Conservation (phyloP, 2,329 filamentous ascomycete species). For the Alternaria burnsii region DNA sequence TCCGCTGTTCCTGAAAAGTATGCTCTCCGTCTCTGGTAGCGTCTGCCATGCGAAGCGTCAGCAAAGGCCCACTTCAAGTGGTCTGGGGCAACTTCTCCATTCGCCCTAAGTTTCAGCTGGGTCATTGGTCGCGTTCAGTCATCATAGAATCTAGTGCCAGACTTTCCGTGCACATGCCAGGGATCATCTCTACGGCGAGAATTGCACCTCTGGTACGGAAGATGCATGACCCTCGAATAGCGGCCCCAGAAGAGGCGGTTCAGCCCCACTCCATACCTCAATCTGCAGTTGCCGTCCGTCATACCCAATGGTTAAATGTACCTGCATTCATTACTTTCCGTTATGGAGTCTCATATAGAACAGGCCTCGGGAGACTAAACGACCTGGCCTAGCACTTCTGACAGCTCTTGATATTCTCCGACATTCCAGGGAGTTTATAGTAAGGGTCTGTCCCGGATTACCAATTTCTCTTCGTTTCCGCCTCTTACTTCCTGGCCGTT, state of each 20-base stretch:
- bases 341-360: conserved; percentile 13
- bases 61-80: conserved; percentile 7
- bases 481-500: conserved; percentile 1
- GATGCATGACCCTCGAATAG: conserved; percentile 12
- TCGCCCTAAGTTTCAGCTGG: conserved; percentile 7
- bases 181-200: conserved; percentile 12
- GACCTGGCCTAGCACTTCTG: conserved; percentile 1
- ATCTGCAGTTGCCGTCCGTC: conserved; percentile 11
- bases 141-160: conserved; percentile 15
- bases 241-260: conserved; percentile 7
- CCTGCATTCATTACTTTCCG: conserved; percentile 10
- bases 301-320: conserved; percentile 7
- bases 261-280: conserved; percentile 8
- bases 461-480: background rate
- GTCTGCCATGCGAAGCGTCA: conserved; percentile 2
- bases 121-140: conserved; percentile 10
- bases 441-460: conserved; percentile 3
- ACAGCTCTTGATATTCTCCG: conserved; percentile 14
- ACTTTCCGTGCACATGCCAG: conserved; percentile 4
- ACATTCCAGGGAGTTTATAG: conserved; percentile 2
- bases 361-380: conserved; percentile 5
- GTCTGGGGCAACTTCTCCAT: conserved; percentile 9
- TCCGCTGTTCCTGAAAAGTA: conserved; percentile 11
- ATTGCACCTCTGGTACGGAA: conserved; percentile 6
- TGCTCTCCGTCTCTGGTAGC: conserved; percentile 8